Base-by-base conservation (phyloP, 1,139 yeast genomes). In the Kodamaea sp. region DNA sequence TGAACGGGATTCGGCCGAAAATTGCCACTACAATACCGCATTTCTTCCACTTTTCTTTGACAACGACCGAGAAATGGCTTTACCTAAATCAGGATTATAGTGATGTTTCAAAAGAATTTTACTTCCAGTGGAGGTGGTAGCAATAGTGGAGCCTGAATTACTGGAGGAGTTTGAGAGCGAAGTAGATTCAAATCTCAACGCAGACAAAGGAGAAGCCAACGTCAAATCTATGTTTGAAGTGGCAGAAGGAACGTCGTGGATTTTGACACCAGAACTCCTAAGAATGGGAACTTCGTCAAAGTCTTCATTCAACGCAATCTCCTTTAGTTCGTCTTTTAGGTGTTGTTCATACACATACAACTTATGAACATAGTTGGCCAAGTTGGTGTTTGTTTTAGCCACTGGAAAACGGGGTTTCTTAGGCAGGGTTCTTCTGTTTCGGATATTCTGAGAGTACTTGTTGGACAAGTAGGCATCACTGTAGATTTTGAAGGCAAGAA, bases 331-430 rank as follows among this genome's bases (percentile, higher is more conserved):
- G 4, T 24, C 24, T 20, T 31, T 24, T 15, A 38, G 21, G 24
- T 31, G 22, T 27, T 40, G 38, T 16, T 48, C 46, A 32, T 55
- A 57, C 7, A 56, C 36, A 34, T 50, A 47, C 5, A 40, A 29
- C 25, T 38, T 43, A 35, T 58, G 63, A 8, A 47, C 35, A 33
- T 55, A 58, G 23, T 42, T 55, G 14, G 57, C 52, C 45, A 57
- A 37, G 22, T 46, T 44, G 18, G 62, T 58, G 34, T 55, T 57
- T 8, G 63, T 58, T 28, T 44, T 44, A 15, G 51, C 52, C 6
- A n/a, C 16, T 1, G 62, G 62, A 10, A 48, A 12, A 13, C 15
- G 28, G 2, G 63, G 63, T 34, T 41, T 46, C 12, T 20, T 7
- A 11, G 32, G 35, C 2, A 23, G 25, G 8, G 27, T 9, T n/a